A percentile compares a stretch with the other conserved stretches of the same genome.
phyloP scores from a whole-genome alignment of 108 stramenopile genomes.

The Cylindrotheca fusiformis region DNA sequence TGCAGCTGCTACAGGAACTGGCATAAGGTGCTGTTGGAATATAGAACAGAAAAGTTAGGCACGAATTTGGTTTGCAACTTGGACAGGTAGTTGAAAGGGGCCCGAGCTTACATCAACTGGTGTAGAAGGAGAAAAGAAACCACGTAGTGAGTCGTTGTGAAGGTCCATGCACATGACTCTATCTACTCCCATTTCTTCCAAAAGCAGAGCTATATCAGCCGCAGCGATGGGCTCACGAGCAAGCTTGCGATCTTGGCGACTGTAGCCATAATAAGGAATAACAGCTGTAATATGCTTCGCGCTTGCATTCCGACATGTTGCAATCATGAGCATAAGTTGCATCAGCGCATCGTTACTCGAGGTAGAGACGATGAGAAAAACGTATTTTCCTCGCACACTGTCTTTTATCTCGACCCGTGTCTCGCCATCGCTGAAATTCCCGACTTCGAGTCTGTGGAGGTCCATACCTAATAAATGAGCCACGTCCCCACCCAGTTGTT shows the following conservation, averaged over 20 bases:
- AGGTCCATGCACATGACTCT: constrained; percentile 83
- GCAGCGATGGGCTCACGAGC: constrained; percentile 82
- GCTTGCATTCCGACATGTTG: constrained; percentile 66
- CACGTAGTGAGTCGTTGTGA: constrained; percentile 67
- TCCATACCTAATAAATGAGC: constrained; percentile 70
- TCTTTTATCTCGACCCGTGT: constrained; percentile 61
- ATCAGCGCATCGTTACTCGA: constrained; percentile 64
- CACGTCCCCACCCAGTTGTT: constrained; percentile 66
- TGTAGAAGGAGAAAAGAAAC: constrained; percentile 67
- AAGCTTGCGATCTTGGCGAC: constrained; percentile 64
- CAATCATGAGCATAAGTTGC: constrained; percentile 75
- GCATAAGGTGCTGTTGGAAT: constrained; percentile 54
- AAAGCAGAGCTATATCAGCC: constrained; percentile 77
- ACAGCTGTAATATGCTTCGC: constrained; percentile 83
- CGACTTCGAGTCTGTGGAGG: constrained; percentile 59
- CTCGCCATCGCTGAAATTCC: constrained; percentile 81
- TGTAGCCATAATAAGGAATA: constrained; percentile 91
- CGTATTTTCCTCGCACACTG: constrained; percentile 76
- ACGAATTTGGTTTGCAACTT: not conserved
- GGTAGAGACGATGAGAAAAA: constrained; percentile 74
- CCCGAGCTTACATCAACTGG: constrained; percentile 67
- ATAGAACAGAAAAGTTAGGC: not conserved
- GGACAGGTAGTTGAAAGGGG: not conserved
- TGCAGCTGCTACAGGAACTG: constrained; percentile 87
- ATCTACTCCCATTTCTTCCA: constrained; percentile 88